A percentile compares a stretch with the other conserved stretches of the same genome.
Conservation (phyloP, 176 grass and related monocot genomes). For the Eleusine indica region DNA sequence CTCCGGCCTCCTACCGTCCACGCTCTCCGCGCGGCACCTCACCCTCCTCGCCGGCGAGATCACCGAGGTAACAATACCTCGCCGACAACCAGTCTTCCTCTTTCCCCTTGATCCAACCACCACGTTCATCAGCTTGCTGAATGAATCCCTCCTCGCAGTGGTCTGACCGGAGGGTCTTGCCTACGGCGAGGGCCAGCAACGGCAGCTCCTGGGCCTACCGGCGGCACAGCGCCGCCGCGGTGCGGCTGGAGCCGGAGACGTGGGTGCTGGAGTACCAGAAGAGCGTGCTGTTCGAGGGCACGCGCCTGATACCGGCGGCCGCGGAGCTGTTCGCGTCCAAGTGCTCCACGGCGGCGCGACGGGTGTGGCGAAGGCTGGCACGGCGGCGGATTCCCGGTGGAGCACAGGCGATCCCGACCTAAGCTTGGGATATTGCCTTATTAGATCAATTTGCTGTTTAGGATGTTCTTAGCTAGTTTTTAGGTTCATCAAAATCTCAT, state of each 20-base stretch:
- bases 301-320: conserved; percentile 57
- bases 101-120: not conserved
- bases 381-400: conserved; percentile 34
- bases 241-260: conserved; percentile 66
- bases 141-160: conserved; percentile 50
- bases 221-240: conserved; percentile 40
- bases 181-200: conserved; percentile 60
- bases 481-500: conserved; percentile 55
- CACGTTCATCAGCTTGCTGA: not conserved
- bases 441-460: not conserved
- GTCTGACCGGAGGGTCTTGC: conserved; percentile 56
- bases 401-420: conserved; percentile 47
- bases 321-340: conserved; percentile 51
- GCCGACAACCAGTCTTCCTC: not conserved
- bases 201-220: conserved; percentile 65
- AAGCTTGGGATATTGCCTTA: not conserved
- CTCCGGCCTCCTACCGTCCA: conserved; percentile 61
- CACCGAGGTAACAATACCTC: conserved; percentile 62
- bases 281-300: conserved; percentile 66
- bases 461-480: not conserved
- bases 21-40: conserved; percentile 54
- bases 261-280: conserved; percentile 88
- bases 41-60: conserved; percentile 78
- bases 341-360: conserved; percentile 39
- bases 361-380: conserved; percentile 26